Base-by-base conservation (phyloP, 345 rosid species). In the Microthlaspi erraticum region DNA sequence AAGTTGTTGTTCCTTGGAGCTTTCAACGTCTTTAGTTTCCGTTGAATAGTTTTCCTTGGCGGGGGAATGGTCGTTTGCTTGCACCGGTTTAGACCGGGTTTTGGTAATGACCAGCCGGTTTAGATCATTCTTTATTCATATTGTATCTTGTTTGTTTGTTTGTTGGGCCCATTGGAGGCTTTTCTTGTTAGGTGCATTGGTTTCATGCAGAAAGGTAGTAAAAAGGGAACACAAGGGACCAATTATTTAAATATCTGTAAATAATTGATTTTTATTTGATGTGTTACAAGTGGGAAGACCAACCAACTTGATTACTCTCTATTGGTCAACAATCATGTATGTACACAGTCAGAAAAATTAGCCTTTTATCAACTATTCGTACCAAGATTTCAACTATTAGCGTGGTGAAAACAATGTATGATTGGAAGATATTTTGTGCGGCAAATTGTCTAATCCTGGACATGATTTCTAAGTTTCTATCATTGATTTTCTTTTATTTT, bases 1-100 rank as follows among this genome's bases (percentile, higher is more conserved):
- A 77, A 86, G 59, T 69, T 91, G 52, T 46, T 93, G 16, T 84
- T 88, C 17, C 39, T 86, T 19, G 93, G 92, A 53, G 89, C 87
- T 41, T 75, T 72, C 52, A 80, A 64, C 62, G 55, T 81, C 63
- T 76, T 85, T 57, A 69, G 65, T 66, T 54, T 83, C 61, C 64
- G 75, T 60, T 81, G 63, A 71, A 65, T 55, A 16, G 5, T 26
- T 26, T 14, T 0, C 26, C 13, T 34, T 46, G 45, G 70, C 70
- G 70, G 74, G 79, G 74, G 54, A 10, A 31, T 29, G 33, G 37
- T 33, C 51, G 51, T 59, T 9, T 60, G 39, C 34, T 59, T 61
- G 26, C 26, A 52, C 57, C 64, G 57, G 64, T 60, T 68, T 54
- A 32, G 26, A 53, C 48, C 63, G 54, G 41, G 10, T 45, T 72